Evolutionary conservation across 208 protist species (phyloP).

Genomic region (Leishmania lainsoni): DNA sequence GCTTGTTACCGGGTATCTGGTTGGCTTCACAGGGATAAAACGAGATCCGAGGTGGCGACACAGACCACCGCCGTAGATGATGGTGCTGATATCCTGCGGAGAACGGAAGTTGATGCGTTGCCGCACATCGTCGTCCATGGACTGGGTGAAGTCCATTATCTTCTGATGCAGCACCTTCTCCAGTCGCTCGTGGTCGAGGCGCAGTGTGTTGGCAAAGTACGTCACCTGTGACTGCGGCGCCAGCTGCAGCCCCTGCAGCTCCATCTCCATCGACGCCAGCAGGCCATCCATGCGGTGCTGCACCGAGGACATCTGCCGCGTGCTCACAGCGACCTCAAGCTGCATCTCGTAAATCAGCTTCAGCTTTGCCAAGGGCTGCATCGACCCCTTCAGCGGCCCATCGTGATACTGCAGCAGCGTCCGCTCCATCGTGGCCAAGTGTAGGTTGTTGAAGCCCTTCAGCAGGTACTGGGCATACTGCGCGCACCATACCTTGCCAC

Average conservation of each 20-base stretch:
- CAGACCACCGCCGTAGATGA: slow-evolving; percentile 88
- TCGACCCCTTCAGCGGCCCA: slow-evolving; percentile 51
- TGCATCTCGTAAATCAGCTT: slow-evolving; percentile 91
- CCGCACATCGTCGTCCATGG: slow-evolving; percentile 87
- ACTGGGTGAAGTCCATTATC: slow-evolving; percentile 84
- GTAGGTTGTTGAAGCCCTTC: slow-evolving; percentile 83
- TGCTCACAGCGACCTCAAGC: slow-evolving; percentile 80
- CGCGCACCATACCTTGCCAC: slow-evolving; percentile 88
- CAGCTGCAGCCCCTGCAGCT: slow-evolving; percentile 81
- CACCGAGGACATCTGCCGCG: slow-evolving; percentile 82
- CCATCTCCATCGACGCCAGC: slow-evolving; percentile 91
- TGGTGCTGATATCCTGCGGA: slow-evolving; percentile 89
- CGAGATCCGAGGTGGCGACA: slow-evolving; percentile 80
- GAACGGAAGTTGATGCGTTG: slow-evolving; percentile 87
- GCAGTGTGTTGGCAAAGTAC: slow-evolving; percentile 65
- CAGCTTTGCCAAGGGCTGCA: slow-evolving; percentile 82
- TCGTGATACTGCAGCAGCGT: slow-evolving; percentile 87
- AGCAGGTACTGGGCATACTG: slow-evolving; percentile 94
- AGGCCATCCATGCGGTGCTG: slow-evolving; percentile 92
- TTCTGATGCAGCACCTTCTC: slow-evolving; percentile 86
- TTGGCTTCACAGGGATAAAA: slow-evolving; percentile 66
- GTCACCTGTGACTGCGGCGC: slow-evolving; percentile 70
- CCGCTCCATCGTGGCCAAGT: slow-evolving; percentile 84
- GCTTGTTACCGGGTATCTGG: slow-evolving; percentile 60
- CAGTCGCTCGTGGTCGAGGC: slow-evolving; percentile 67